Evolutionary conservation across 179 eudicot genomes (phyloP), one percentile per base, ranked within the genome.

Genomic region (Drosera spatulata): DNA sequence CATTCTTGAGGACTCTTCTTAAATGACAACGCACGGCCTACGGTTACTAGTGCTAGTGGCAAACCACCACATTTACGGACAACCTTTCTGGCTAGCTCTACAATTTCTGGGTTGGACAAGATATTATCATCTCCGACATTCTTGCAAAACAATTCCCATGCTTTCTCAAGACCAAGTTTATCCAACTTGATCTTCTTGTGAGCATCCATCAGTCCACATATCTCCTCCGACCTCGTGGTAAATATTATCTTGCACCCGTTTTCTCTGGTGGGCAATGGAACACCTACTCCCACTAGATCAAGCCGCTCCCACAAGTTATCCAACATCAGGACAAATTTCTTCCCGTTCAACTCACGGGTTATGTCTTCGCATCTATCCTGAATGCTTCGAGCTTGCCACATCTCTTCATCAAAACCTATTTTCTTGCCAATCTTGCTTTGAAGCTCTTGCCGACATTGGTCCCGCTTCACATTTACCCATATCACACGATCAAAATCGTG

Each of bases 251-350:
- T 71, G 63, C 66, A 56, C 14, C 58, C 45, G 57, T 71, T 71
- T 47, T 52, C 51, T 51, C 58, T 66, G 45, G 10, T 14, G 5
- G 71, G 71, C 43, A 39, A 10, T 37, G 75, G 75, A 45, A 71
- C 63, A 10, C 75, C 75, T 11, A 61, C 63, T 9, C 58, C 41
- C 41, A 58, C 61, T n/a, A 71, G 71, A 42, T 56, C 67, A 53
- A 71, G 15, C 38, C 55, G 58, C 61, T 66, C 63, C 75, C 75
- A 71, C 10, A 71, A 53, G 66, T 66, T 69, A 71, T 71, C 75
- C 41, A 71, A 10, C 49, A 71, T 33, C 39, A 71, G 13, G 66
- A 71, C 43, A 22, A 71, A 71, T 43, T 58, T 71, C 70, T 71
- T 71, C 61, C 53, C 61, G 10, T 58, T 57, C 65, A 71, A 39